phyloP scores from a whole-genome alignment of 2,329 filamentous ascomycete genomes.

The Fulvia fulva region DNA sequence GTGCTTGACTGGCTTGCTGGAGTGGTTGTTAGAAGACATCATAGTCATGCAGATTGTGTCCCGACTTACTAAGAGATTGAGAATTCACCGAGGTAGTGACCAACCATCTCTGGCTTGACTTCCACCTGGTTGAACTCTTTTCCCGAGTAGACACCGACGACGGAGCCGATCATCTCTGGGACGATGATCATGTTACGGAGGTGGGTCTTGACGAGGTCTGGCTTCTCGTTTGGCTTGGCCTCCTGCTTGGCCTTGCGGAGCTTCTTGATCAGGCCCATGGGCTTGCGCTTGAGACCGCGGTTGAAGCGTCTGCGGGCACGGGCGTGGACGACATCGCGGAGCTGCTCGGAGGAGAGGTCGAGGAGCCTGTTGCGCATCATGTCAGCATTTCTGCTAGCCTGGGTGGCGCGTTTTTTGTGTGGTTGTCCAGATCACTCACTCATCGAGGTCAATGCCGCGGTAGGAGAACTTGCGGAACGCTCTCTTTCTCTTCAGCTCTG shows the following conservation, averaged over 20 bases:
- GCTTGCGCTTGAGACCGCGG: conserved; percentile 99
- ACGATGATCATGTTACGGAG: conserved; percentile 99
- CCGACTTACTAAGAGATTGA: conserved; percentile 95
- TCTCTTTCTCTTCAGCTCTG: conserved; percentile 99
- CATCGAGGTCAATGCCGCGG: conserved; percentile 98
- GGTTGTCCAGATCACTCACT: conserved; percentile 60
- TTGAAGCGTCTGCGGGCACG: conserved; percentile 98
- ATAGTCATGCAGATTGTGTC: not conserved
- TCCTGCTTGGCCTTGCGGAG: conserved; percentile 99
- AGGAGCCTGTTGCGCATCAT: conserved; percentile 66
- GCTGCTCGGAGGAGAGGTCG: conserved; percentile 96
- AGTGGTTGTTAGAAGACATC: conserved; percentile 47
- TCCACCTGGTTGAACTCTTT: conserved; percentile 99
- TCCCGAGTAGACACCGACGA: conserved; percentile 98
- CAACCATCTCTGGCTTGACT: conserved; percentile 99
- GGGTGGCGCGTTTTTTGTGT: conserved; percentile 1
- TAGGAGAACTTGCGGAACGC: conserved; percentile 99
- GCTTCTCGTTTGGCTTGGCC: conserved; percentile 99
- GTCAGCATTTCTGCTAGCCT: conserved; percentile 13
- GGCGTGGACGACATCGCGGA: conserved; percentile 98
- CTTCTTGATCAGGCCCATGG: conserved; percentile 99
- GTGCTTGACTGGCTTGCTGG: conserved; percentile 99
- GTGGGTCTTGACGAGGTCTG: conserved; percentile 98
- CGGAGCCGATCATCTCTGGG: conserved; percentile 98
- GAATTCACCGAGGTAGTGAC: conserved; percentile 98